Evolutionary conservation across 331 rosid species (phyloP).

Genomic region (Arachis monticola): DNA sequence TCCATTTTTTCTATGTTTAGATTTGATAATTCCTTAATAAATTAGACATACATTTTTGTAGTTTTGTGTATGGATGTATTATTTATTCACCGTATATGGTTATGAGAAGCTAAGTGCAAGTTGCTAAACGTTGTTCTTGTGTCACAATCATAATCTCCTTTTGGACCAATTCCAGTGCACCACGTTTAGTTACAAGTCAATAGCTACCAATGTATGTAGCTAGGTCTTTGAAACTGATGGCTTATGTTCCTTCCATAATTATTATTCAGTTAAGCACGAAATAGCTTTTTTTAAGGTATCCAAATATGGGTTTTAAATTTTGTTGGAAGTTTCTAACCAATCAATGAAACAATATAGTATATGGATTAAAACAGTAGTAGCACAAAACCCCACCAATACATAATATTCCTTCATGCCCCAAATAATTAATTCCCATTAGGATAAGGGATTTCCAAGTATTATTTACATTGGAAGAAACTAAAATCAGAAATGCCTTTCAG

Average conservation of each 20-base stretch:
- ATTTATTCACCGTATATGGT: no score
- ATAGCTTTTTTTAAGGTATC: conserved; percentile 27
- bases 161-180: conserved; percentile 26
- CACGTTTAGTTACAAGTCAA: conserved; percentile 34
- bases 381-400: neutral
- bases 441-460: neutral
- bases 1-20: neutral
- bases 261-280: neutral
- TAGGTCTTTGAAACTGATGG: conserved; percentile 35
- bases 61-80: no score
- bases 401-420: conserved; percentile 2
- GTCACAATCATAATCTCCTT: conserved; percentile 37
- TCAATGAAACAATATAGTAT: neutral
- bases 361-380: neutral
- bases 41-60: no score
- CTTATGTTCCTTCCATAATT: conserved; percentile 16
- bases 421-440: conserved; percentile 13
- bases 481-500: neutral
- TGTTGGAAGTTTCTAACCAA: neutral
- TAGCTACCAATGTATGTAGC: neutral
- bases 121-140: conserved; percentile 14
- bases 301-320: neutral
- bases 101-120: conserved; percentile 13
- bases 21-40: neutral
- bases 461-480: neutral